Evolutionary conservation across 495 filamentous ascomycete genomes (phyloP).

Genomic region (Penicillium samsonianum): DNA sequence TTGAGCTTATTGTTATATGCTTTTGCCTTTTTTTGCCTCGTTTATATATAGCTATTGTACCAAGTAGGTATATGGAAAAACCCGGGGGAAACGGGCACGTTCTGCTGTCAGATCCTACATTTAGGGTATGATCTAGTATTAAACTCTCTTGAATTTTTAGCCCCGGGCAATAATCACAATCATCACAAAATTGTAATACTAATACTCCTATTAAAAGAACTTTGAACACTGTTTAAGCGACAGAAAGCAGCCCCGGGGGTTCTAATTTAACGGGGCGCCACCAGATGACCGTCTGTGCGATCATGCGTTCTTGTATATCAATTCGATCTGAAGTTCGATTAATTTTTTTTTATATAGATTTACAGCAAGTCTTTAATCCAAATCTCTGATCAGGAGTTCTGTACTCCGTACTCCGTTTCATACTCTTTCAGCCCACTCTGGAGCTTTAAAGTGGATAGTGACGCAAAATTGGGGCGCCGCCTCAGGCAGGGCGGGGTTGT

Average conservation of each 20-base stretch:
- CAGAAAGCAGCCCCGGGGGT: neutral
- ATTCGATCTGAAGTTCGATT: neutral
- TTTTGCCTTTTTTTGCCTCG: neutral
- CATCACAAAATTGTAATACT: too few species aligned
- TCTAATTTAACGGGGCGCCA: neutral
- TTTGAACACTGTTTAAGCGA: too few species aligned
- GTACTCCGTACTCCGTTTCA: conserved; percentile 7
- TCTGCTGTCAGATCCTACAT: conserved; percentile 4
- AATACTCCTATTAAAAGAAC: too few species aligned
- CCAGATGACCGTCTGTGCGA: neutral
- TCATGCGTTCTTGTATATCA: neutral
- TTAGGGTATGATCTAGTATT: neutral
- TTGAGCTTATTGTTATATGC: neutral
- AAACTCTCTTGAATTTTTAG: neutral
- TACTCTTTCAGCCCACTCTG: conserved; percentile 19
- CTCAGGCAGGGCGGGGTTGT: conserved; percentile 20
- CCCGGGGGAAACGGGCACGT: neutral
- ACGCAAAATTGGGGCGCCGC: conserved; percentile 22
- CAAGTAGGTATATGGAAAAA: neutral
- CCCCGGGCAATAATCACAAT: too few species aligned
- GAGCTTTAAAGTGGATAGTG: conserved; percentile 31
- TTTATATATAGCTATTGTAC: neutral
- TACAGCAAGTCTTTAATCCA: neutral
- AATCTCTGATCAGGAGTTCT: conserved; percentile 6
- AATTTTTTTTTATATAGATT: neutral